Evolutionary conservation across 1,139 yeast genomes (phyloP).

Genomic region (Geotrichum siamense): DNA sequence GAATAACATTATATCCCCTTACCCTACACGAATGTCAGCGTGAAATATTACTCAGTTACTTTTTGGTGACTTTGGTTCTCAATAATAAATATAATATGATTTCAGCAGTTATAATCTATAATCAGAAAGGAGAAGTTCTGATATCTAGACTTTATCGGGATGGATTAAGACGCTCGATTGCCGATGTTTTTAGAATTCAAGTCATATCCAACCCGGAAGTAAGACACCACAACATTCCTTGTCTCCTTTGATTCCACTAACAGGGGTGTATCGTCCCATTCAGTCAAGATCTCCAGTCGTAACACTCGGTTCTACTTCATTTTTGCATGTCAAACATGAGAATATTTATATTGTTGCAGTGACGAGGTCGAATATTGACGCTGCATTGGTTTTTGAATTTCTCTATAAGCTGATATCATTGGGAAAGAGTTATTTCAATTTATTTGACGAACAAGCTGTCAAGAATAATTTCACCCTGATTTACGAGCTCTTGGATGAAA

Average conservation of each 20-base stretch:
- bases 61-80: too few species aligned
- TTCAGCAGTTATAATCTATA: conserved; percentile 69
- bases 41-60: too few species aligned
- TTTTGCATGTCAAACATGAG: conserved; percentile 66
- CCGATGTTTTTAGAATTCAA: conserved; percentile 89
- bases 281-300: conserved; percentile 68
- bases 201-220: conserved; percentile 60
- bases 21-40: too few species aligned
- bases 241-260: neutral
- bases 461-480: conserved; percentile 58
- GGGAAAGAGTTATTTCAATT: conserved; percentile 35
- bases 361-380: conserved; percentile 81
- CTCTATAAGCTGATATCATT: conserved; percentile 52
- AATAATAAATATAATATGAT: too few species aligned
- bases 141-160: conserved; percentile 68
- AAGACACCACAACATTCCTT: conserved; percentile 11
- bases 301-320: conserved; percentile 89
- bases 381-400: conserved; percentile 72
- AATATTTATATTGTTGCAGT: conserved; percentile 79
- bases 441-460: conserved; percentile 42
- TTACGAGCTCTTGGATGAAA: conserved; percentile 72
- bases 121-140: conserved; percentile 77
- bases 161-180: conserved; percentile 60
- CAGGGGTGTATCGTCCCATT: neutral
- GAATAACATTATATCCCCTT: too few species aligned